These are phyloP conservation scores for Schizosaccharomyces japonicus DNA, from an alignment of 805 yeast genomes.

Conservation along the genomic window DNA sequence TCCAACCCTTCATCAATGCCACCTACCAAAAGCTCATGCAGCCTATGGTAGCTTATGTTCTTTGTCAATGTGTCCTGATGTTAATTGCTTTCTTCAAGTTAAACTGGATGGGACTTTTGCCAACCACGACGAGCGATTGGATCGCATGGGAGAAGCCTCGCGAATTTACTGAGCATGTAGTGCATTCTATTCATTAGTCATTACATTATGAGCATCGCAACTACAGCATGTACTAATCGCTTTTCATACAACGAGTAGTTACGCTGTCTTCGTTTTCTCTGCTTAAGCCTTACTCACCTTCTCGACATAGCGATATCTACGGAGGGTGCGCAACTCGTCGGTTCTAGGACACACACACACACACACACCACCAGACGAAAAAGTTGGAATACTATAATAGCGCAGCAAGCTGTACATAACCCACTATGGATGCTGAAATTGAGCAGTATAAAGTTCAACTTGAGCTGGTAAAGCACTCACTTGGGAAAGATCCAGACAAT, in stretches of 20 bases:
- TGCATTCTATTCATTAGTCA: no score
- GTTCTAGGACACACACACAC: no score
- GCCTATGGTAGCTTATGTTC: constrained; percentile 27
- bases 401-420: no score
- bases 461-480: constrained; percentile 13
- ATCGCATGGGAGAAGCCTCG: constrained; percentile 42
- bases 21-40: constrained; percentile 13
- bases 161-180: background rate
- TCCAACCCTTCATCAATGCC: constrained; percentile 25
- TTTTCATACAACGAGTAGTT: no score
- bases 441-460: constrained; percentile 16
- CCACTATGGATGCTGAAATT: constrained; percentile 13
- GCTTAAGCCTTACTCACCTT: no score
- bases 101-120: constrained; percentile 71
- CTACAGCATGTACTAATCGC: no score
- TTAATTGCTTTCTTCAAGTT: constrained; percentile 67
- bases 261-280: no score
- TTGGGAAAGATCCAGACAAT: constrained; percentile 13
- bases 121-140: constrained; percentile 78
- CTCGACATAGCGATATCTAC: no score
- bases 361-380: no score
- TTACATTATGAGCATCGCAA: no score
- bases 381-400: no score
- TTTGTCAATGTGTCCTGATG: constrained; percentile 30
- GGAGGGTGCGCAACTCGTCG: no score